Percentiles rank a stretch among this genome's conserved stretches.
Evolutionary conservation across 257 asterid genomes (phyloP).

Genomic region (Rauvolfia tetraphylla): DNA sequence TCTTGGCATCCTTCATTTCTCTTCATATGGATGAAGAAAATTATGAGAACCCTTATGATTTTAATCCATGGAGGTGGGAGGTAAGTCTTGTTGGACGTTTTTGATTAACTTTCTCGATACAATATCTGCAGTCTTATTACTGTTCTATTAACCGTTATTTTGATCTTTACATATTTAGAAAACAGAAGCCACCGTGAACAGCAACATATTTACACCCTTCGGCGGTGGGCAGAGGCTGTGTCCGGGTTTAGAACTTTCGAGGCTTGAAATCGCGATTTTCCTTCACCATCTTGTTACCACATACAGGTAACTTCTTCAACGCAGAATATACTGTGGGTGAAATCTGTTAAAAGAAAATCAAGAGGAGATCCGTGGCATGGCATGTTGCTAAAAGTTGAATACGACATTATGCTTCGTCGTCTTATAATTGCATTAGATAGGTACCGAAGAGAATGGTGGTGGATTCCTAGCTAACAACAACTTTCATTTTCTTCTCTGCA

Average conservation of each 20-base stretch:
- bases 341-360: background rate
- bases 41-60: conserved; percentile 71
- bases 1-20: conserved; percentile 76
- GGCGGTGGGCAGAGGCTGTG: conserved; percentile 99
- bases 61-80: conserved; percentile 97
- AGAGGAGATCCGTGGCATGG: background rate
- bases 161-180: conserved; percentile 31
- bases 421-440: background rate
- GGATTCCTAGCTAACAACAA: conserved; percentile 21
- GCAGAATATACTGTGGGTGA: background rate
- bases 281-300: conserved; percentile 85
- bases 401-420: background rate
- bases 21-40: conserved; percentile 80
- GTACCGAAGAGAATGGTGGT: background rate
- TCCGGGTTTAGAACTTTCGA: conserved; percentile 87
- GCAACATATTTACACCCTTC: conserved; percentile 75
- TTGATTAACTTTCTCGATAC: background rate
- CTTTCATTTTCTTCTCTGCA: conserved; percentile 32
- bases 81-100: conserved; percentile 25
- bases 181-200: conserved; percentile 36
- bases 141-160: background rate
- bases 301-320: conserved; percentile 45
- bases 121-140: background rate
- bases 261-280: conserved; percentile 85
- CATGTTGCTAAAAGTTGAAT: background rate